phyloP scores from a whole-genome alignment of 2,329 filamentous ascomycete genomes.

The Trichophyton mentagrophytes region DNA sequence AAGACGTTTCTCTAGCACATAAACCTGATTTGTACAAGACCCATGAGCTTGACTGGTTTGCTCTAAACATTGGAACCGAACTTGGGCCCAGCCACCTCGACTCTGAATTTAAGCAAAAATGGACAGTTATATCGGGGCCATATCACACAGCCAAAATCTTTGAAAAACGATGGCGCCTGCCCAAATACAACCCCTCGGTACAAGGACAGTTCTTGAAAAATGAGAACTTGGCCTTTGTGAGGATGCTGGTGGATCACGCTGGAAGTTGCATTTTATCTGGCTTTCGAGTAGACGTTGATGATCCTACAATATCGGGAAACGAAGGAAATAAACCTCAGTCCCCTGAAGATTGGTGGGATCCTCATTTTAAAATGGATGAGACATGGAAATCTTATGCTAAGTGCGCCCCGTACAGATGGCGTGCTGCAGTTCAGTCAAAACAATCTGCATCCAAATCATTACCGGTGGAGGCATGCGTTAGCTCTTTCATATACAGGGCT shows the following conservation, averaged over 20 bases:
- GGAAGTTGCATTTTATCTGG: neutral
- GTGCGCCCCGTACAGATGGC: neutral
- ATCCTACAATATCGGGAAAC: neutral
- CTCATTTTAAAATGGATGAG: neutral
- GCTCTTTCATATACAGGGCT: neutral
- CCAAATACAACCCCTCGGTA: too few species aligned
- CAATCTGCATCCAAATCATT: neutral
- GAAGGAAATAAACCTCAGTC: neutral
- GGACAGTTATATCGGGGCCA: neutral
- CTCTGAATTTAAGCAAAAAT: neutral
- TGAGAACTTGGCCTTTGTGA: neutral
- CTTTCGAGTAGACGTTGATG: neutral
- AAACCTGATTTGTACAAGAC: conserved; percentile 5
- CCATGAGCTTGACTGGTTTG: conserved; percentile 21
- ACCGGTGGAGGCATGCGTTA: neutral
- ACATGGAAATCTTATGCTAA: neutral
- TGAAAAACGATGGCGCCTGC: too few species aligned
- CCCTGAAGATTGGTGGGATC: neutral
- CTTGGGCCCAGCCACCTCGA: neutral
- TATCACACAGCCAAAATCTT: neutral
- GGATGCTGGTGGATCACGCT: neutral
- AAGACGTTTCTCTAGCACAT: conserved; percentile 10
- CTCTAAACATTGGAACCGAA: conserved; percentile 8
- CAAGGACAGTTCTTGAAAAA: neutral
- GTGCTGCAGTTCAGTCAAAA: neutral